Evolutionary conservation across 306 rosid genomes (phyloP), one percentile per base, ranked within the genome.

Genomic region (Vigna angularis): DNA sequence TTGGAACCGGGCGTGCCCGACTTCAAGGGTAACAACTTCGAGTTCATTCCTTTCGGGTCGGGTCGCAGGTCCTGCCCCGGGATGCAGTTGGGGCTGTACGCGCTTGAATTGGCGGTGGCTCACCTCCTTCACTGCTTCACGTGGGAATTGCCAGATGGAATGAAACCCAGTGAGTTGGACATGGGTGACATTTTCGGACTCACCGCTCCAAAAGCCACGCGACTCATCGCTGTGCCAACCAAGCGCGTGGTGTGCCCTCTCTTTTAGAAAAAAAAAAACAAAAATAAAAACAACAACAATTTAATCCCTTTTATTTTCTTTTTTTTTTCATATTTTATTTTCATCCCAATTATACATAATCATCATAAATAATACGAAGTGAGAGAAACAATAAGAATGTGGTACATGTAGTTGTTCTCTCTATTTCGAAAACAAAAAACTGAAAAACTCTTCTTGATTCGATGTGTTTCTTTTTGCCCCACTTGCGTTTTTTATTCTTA

Each of bases 51-150:
- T 0, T 94, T 94, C 67, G 98, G 98, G 51, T 94, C 97, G 57
- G 98, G 98, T 70, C 90, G 98, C 1, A 81, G 98, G 82, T 94
- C 98, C 0, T 94, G 98, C 82, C 98, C 98, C 0, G 98, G 98
- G 0, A 94, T 94, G 98, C 93, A 87, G 44, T 83, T 94, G 13
- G 98, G 96, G 20, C 86, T 94, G 0, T 91, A 89, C 59, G 86
- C 96, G 36, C 86, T 94, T 26, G 96, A 93, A 67, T 36, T 89
- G 89, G 83, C 96, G 0, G 93, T 94, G 81, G 89, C 87, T 3
- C 91, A 94, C 83, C 83, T 94, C 7, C 86, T 91, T 45, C 98
- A 94, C 26, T 90, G 96, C 71, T 94, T 94, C 81, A 85, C 85
- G 38, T 94, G 97, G 98, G 90, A 94, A 67, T 79, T 94, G 32